Base-by-base conservation (phyloP, 768 basidiomycete genomes). In the Hemileccinum impolitum region DNA sequence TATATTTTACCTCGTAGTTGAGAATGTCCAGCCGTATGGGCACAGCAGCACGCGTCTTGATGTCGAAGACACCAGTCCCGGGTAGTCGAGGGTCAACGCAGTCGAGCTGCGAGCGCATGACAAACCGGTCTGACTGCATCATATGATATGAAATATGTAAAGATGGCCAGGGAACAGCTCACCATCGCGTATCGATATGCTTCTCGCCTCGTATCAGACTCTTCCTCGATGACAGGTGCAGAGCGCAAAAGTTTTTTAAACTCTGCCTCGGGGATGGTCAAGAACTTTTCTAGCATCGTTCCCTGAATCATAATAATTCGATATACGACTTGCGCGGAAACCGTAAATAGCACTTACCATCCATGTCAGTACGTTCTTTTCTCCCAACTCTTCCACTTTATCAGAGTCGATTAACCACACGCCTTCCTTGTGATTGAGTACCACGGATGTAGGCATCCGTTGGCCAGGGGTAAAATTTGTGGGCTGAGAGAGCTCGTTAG, bases 21-120 rank as follows among this genome's bases (percentile, higher is more conserved):
- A 92, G 72, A 11, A 87, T 69, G 63, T 98, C 95, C 63, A 89
- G 72, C 2, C 95, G 83, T 39, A 97, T 84, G 0, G 90, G 81
- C 21, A 91, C 67, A 28, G 84, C 87, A 0, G 93, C 94, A 40
- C 95, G 81, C 0, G 95, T 97, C 69, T 99, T 99, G 69, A 98
- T 84, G 63, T 99, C 95, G 58, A 99, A 99, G 1, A 94, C 84
- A 25, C 92, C 93, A 0, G 84, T 85, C 1, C 93, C 94, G 4
- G 94, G 94, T 26, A 98, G 70, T 37, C 88, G 77, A 12, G 69
- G 57, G 60, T 97, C 90, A 1, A 82, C 70, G 56, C 94, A 92
- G 62, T 99, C 95, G 6, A 99, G 77, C 64, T 99, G 95, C 0
- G 94, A 95, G 13, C 95, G 88, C 87, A 97, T 93, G 21, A 97